A percentile compares a stretch with the other conserved stretches of the same genome.
Evolutionary conservation across 768 basidiomycete genomes (phyloP).

Genomic region (Mycena galericulata): DNA sequence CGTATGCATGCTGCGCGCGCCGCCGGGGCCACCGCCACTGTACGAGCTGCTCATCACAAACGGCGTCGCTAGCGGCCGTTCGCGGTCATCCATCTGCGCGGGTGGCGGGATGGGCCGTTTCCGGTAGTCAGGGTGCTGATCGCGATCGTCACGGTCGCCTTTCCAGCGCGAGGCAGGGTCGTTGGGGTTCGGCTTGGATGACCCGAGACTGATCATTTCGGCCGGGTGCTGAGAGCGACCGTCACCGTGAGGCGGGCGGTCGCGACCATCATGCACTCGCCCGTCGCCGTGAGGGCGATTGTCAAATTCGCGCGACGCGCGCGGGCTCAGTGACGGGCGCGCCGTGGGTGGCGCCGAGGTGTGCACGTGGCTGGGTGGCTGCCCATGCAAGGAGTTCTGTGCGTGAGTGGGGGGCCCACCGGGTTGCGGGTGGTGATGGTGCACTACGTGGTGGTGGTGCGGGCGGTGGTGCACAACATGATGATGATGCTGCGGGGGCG

Average conservation of each 20-base stretch:
- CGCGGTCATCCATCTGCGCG: slow-evolving; percentile 60
- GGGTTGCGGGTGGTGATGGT: slow-evolving; percentile 59
- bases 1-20: slow-evolving; percentile 33
- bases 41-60: slow-evolving; percentile 66
- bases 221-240: slow-evolving; percentile 53
- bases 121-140: slow-evolving; percentile 41
- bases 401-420: slow-evolving; percentile 56
- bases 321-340: slow-evolving; percentile 37
- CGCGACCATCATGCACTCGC: slow-evolving; percentile 45
- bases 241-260: slow-evolving; percentile 51
- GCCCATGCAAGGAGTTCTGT: slow-evolving; percentile 36
- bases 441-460: slow-evolving; percentile 57
- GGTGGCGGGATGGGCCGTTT: slow-evolving; percentile 47
- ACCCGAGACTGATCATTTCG: slow-evolving; percentile 64
- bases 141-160: slow-evolving; percentile 44
- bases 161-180: slow-evolving; percentile 53
- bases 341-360: slow-evolving; percentile 16
- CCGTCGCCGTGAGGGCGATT: slow-evolving; percentile 28
- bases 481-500: slow-evolving; percentile 49
- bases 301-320: slow-evolving; percentile 36
- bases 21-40: slow-evolving; percentile 42
- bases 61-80: slow-evolving; percentile 64
- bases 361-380: slow-evolving; percentile 19
- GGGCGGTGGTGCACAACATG: slow-evolving; percentile 39
- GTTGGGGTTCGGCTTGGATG: slow-evolving; percentile 48